Percentiles rank a stretch among this genome's conserved stretches.
phyloP scores from a whole-genome alignment of 208 protist genomes.

The Angomonas ambiguus region DNA sequence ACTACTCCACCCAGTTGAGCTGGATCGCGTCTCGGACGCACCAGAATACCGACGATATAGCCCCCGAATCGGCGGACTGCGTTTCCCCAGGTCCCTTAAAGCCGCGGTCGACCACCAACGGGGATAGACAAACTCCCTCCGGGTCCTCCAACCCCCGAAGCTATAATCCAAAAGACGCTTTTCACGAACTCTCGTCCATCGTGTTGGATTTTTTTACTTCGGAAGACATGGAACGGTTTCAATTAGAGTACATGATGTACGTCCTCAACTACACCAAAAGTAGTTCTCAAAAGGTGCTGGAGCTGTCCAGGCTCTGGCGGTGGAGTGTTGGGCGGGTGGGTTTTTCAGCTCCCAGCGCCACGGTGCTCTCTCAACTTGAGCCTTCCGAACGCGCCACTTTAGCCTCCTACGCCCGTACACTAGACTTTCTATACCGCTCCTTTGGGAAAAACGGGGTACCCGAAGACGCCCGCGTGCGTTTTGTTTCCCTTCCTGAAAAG shows the following conservation, averaged over 20 bases:
- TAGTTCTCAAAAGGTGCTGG: conserved; percentile 45
- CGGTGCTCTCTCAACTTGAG: conserved; percentile 12
- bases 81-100: too few species aligned
- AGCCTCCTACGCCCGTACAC: conserved; percentile 28
- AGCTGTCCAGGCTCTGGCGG: conserved; percentile 48
- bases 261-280: conserved; percentile 57
- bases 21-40: neutral
- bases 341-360: neutral
- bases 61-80: neutral
- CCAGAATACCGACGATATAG: neutral
- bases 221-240: conserved; percentile 49
- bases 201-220: conserved; percentile 37
- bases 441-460: conserved; percentile 45
- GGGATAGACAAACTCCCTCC: neutral
- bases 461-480: conserved; percentile 31
- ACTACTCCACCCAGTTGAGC: neutral
- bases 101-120: neutral
- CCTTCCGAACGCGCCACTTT: conserved; percentile 21
- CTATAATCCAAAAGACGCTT: conserved; percentile 15
- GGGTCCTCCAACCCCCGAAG: neutral
- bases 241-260: conserved; percentile 81
- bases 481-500: conserved; percentile 1
- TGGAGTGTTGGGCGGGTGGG: conserved; percentile 15
- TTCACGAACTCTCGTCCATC: conserved; percentile 24
- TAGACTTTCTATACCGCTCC: conserved; percentile 51